A percentile compares a stretch with the other conserved stretches of the same genome.
Evolutionary conservation across 2,329 filamentous ascomycete genomes (phyloP).

Genomic region (Aspergillus ochraceus): DNA sequence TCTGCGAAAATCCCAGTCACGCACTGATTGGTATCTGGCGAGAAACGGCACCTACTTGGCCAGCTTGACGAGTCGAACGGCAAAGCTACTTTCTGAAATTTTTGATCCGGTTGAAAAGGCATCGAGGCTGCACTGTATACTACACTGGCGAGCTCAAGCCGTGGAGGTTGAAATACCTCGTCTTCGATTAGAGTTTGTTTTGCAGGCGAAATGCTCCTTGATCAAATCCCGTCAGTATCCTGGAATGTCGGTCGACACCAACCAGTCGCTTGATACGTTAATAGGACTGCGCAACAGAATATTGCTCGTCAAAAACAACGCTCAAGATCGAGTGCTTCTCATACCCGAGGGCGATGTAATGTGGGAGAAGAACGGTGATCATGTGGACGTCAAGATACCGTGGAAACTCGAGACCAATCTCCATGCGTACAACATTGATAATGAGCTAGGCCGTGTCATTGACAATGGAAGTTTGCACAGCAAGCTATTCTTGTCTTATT

Average conservation of each 20-base stretch:
- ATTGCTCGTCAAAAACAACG: slow-evolving; percentile 41
- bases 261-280: slow-evolving; percentile 51
- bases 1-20: neutral
- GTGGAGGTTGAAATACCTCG: slow-evolving; percentile 50
- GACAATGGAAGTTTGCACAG: slow-evolving; percentile 55
- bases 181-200: slow-evolving; percentile 50
- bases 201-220: slow-evolving; percentile 23
- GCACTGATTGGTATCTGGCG: slow-evolving; percentile 4
- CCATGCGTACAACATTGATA: slow-evolving; percentile 53
- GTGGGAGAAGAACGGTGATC: slow-evolving; percentile 15
- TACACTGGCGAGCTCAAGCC: slow-evolving; percentile 7
- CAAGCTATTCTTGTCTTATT: slow-evolving; percentile 48
- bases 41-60: slow-evolving; percentile 16
- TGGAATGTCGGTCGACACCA: slow-evolving; percentile 50
- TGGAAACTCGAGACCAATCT: slow-evolving; percentile 21
- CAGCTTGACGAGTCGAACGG: slow-evolving; percentile 7
- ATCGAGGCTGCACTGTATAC: slow-evolving; percentile 36
- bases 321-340: slow-evolving; percentile 35
- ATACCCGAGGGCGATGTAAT: slow-evolving; percentile 39
- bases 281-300: slow-evolving; percentile 53
- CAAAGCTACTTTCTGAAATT: slow-evolving; percentile 1
- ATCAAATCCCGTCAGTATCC: slow-evolving; percentile 53
- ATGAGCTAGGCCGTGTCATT: slow-evolving; percentile 49
- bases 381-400: slow-evolving; percentile 41
- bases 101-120: slow-evolving; percentile 40